Base-by-base conservation (phyloP, 495 filamentous ascomycete species). In the Jackrogersella multiformis region DNA sequence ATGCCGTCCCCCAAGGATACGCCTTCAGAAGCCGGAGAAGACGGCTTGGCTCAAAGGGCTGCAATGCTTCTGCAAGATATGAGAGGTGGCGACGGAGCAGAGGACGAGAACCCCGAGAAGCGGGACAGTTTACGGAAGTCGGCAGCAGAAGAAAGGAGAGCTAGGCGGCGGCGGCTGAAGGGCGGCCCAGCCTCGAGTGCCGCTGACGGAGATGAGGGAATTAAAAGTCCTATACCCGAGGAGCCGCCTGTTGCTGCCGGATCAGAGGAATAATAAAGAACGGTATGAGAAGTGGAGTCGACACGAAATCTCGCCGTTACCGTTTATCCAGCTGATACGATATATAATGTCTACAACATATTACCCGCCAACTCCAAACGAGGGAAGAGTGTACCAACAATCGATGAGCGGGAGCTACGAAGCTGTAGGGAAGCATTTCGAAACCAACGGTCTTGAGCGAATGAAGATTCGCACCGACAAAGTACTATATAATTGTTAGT, bases 1-100 rank as follows among this genome's bases (percentile, higher is more conserved):
- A 68, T 77, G 26, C 55, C 73, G 15, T 78, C 76, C n/a, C 76
- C 78, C 7, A 66, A 72, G 18, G 80, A 82, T 55, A 82, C 78
- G 18, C 64, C 73, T 26, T 57, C 64, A 4, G 84, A 78, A 39
- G 87, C 85, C 56, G 85, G 84, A 57, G 90, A 91, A 76, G 91
- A 86, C 65, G 83, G 94, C 64, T 83, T 97, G 32, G 93, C 92
- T 10, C 88, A 92, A 61, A 89, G 92, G 30, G 93, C 93, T 6
- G 92, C 92, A 16, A 87, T 87, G 61, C 82, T 97, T 77, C 82
- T 97, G 44, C 89, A 94, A 66, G 92, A 90, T 36, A 86, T 97
- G 71, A 82, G 91, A 51, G 78, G 82, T 30, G 88, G 88, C 46
- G 87, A 86, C 54, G 84, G 83, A 24, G 80, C 75, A n/a, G 86